Evolutionary conservation across 495 filamentous ascomycete species (phyloP).

Genomic region (Terfezia claveryi): DNA sequence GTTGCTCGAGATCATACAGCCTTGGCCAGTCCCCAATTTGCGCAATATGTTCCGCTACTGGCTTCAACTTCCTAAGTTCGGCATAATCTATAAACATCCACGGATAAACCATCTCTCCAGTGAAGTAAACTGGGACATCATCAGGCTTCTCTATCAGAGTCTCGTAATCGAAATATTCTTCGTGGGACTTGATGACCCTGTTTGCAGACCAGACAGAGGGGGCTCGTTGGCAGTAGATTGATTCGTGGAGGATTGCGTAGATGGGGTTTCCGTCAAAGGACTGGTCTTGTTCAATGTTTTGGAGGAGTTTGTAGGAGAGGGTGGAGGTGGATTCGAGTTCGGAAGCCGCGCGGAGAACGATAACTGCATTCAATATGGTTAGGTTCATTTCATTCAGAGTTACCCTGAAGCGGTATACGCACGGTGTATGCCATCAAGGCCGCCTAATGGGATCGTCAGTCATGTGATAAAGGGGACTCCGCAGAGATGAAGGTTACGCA

Average conservation of each 20-base stretch:
- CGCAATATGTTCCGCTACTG: constrained; percentile 50
- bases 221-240: constrained; percentile 45
- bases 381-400: no score
- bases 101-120: constrained; percentile 78
- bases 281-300: constrained; percentile 38
- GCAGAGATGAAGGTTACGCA: constrained; percentile 14
- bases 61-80: constrained; percentile 41
- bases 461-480: constrained; percentile 6
- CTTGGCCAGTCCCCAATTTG: constrained; percentile 41
- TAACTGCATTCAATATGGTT: constrained; percentile 26
- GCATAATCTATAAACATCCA: constrained; percentile 58
- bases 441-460: constrained; percentile 22
- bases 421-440: constrained; percentile 45
- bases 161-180: constrained; percentile 21
- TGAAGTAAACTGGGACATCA: constrained; percentile 49
- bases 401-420: neutral
- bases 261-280: constrained; percentile 54
- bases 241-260: constrained; percentile 71
- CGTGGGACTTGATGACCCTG: constrained; percentile 21
- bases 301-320: constrained; percentile 47
- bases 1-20: constrained; percentile 52
- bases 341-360: constrained; percentile 37
- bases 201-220: constrained; percentile 30
- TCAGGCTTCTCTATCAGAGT: neutral
- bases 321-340: constrained; percentile 53